Conservation (phyloP, 257 asterid genomes). For the Solanum peruvianum region DNA sequence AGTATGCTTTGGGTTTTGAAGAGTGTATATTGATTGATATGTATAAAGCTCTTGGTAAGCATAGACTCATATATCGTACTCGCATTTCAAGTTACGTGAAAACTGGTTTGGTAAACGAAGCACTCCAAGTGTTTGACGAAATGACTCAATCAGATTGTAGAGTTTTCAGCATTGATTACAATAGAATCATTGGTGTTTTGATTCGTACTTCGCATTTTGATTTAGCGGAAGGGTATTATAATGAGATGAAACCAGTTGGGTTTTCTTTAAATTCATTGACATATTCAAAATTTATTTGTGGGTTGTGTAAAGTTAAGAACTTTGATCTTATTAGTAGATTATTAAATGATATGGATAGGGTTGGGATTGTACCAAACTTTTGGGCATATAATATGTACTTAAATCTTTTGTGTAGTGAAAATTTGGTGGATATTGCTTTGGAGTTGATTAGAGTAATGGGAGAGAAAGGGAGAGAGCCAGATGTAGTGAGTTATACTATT, state of each 20-base stretch:
- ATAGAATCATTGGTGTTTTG: slow-evolving; percentile 78
- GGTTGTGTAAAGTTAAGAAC: slow-evolving; percentile 69
- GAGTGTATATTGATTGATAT: slow-evolving; percentile 39
- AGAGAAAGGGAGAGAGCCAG: slow-evolving; percentile 63
- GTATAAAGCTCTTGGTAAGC: slow-evolving; percentile 70
- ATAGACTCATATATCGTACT: slow-evolving; percentile 71
- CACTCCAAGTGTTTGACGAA: slow-evolving; percentile 81
- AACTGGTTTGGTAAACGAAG: slow-evolving; percentile 52
- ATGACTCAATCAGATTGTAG: slow-evolving; percentile 81
- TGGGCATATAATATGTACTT: slow-evolving; percentile 88
- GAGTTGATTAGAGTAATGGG: slow-evolving; percentile 51
- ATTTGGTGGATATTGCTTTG: slow-evolving; percentile 61
- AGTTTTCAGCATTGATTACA: slow-evolving; percentile 76
- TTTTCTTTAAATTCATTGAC: slow-evolving; percentile 78
- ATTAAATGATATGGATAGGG: slow-evolving; percentile 68
- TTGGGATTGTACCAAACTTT: slow-evolving; percentile 58
- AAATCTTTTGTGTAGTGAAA: slow-evolving; percentile 63
- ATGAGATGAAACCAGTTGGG: slow-evolving; percentile 51
- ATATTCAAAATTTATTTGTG: slow-evolving; percentile 75
- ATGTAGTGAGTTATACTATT: slow-evolving; percentile 71
- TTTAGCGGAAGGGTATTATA: slow-evolving; percentile 57
- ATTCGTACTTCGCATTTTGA: slow-evolving; percentile 47
- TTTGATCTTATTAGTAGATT: slow-evolving; percentile 61
- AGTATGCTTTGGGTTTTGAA: slow-evolving; percentile 47
- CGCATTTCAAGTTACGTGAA: slow-evolving; percentile 56